Conservation (phyloP, 2,329 filamentous ascomycete species). For the Pseudogymnoascus sp. region DNA sequence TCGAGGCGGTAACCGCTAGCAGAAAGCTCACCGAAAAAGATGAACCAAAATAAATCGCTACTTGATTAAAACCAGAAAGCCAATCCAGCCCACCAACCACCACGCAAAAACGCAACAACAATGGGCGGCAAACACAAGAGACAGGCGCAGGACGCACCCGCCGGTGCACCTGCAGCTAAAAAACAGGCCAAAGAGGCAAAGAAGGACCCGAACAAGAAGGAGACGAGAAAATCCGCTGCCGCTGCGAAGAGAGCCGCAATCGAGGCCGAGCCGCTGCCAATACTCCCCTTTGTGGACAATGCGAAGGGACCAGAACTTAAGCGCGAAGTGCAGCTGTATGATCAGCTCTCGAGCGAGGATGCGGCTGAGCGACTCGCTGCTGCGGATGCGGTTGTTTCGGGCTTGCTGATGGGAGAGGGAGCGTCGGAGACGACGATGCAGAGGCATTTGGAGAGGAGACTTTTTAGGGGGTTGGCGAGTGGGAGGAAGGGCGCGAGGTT, state of each 20-base stretch:
- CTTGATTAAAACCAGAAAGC: neutral
- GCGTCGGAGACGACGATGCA: constrained; percentile 48
- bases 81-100: neutral
- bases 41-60: constrained; percentile 8
- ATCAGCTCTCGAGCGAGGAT: constrained; percentile 56
- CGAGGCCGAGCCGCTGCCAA: neutral
- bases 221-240: neutral
- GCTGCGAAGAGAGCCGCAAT: neutral
- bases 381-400: constrained; percentile 52
- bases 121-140: constrained; percentile 44
- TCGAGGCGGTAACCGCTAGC: neutral
- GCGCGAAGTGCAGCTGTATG: constrained; percentile 54
- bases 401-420: constrained; percentile 45
- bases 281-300: constrained; percentile 45
- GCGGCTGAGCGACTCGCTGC: constrained; percentile 50
- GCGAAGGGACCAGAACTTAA: constrained; percentile 48
- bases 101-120: constrained; percentile 10
- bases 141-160: constrained; percentile 21
- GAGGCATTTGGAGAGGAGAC: constrained; percentile 56
- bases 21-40: constrained; percentile 10
- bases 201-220: constrained; percentile 13
- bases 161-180: constrained; percentile 22
- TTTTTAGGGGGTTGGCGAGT: constrained; percentile 85
- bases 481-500: constrained; percentile 81
- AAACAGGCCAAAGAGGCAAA: constrained; percentile 24